A percentile compares a stretch with the other conserved stretches of the same genome.
Conservation (phyloP, 2,329 filamentous ascomycete species). For the Eutypa lata region DNA sequence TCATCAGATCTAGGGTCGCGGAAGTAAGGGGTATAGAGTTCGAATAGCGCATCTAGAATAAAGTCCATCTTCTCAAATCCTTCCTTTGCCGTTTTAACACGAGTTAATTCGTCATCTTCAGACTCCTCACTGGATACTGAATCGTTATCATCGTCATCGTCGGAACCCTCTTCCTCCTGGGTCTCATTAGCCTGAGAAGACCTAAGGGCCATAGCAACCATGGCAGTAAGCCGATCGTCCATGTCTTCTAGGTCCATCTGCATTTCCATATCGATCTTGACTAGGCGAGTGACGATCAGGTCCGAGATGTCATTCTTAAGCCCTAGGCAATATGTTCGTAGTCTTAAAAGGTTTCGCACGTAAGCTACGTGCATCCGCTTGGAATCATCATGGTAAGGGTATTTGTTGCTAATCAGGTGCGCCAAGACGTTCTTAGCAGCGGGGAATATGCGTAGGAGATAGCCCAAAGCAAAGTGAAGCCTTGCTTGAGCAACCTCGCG, state of each 20-base stretch:
- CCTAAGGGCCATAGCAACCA: conserved; percentile 57
- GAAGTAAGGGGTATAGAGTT: conserved; percentile 74
- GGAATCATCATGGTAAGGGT: conserved; percentile 74
- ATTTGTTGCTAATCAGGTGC: conserved; percentile 63
- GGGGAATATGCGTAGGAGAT: conserved; percentile 77
- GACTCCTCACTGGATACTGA: conserved; percentile 69
- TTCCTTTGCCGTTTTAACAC: conserved; percentile 70
- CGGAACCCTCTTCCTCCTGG: conserved; percentile 50
- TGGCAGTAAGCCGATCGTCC: conserved; percentile 81
- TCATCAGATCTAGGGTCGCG: conserved; percentile 63
- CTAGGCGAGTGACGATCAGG: conserved; percentile 78
- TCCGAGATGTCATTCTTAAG: conserved; percentile 78
- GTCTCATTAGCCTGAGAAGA: conserved; percentile 41
- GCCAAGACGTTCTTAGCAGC: conserved; percentile 70
- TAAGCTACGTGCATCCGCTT: conserved; percentile 83
- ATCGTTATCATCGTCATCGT: conserved; percentile 63
- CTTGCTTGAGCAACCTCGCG: conserved; percentile 66
- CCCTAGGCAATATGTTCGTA: conserved; percentile 75
- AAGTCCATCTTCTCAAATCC: conserved; percentile 90
- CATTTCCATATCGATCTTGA: conserved; percentile 94
- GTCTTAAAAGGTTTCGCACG: conserved; percentile 75
- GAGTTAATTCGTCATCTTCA: conserved; percentile 60
- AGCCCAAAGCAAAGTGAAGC: conserved; percentile 71
- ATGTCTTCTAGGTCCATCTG: conserved; percentile 90
- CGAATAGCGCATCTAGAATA: conserved; percentile 84